Conservation (phyloP, 306 rosid species). For the Cucumis sativus region Cucumber_9930_V3 NC_026660.2:26463001-26463500, state of each 20-base stretch:
- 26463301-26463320: neutral
- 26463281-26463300: neutral
- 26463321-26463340: neutral
- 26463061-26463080: constrained; percentile 1
- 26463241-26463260: neutral
- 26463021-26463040: neutral
- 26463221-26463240: constrained; percentile 8
- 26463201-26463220: constrained; percentile 12
- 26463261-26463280: neutral
- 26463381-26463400: neutral
- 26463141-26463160: neutral
- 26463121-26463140: constrained; percentile 1
- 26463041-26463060: neutral
- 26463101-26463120: constrained; percentile 6
- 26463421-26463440: neutral
- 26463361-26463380: neutral
- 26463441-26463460: neutral
- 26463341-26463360: neutral
- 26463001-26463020: neutral
- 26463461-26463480: neutral
- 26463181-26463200: constrained; percentile 14
- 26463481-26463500: neutral
- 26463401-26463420: neutral
- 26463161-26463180: constrained; percentile 24
- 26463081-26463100: neutral